phyloP scores from a whole-genome alignment of 352 stramenopile species.

The Elongisporangium anandrum region DNA sequence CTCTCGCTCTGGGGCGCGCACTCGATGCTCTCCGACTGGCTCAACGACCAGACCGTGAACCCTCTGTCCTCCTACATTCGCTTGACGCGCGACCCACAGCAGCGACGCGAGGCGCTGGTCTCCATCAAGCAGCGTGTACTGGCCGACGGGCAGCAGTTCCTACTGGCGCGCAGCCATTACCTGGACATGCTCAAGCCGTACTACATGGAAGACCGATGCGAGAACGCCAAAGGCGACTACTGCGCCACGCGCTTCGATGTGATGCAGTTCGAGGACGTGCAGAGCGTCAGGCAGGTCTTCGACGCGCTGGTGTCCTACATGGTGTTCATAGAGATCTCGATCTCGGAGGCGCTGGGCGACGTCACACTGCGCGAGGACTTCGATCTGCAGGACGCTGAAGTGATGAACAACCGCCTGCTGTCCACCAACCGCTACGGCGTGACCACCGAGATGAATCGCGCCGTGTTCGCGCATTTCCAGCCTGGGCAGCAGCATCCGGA shows the following conservation, averaged over 20 bases:
- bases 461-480: not conserved
- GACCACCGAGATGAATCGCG: conserved; percentile 31
- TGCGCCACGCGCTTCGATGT: conserved; percentile 47
- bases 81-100: conserved; percentile 7
- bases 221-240: conserved; percentile 27
- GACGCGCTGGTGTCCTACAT: conserved; percentile 46
- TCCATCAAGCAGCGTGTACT: conserved; percentile 25
- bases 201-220: conserved; percentile 38
- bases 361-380: conserved; percentile 57
- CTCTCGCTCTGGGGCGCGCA: not conserved
- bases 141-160: conserved; percentile 21
- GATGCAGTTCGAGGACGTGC: conserved; percentile 28
- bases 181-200: conserved; percentile 32
- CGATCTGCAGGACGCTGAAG: conserved; percentile 31
- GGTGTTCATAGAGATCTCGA: conserved; percentile 46
- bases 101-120: conserved; percentile 27
- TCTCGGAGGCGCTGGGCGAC: conserved; percentile 47
- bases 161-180: conserved; percentile 31
- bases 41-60: not conserved
- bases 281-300: conserved; percentile 34
- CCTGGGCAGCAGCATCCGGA: not conserved
- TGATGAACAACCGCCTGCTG: conserved; percentile 42
- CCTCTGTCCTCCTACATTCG: not conserved
- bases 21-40: not conserved
- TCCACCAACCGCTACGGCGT: conserved; percentile 24